Evolutionary conservation across 768 basidiomycete genomes (phyloP).

Genomic region (Phanerodontia chrysosporium): DNA sequence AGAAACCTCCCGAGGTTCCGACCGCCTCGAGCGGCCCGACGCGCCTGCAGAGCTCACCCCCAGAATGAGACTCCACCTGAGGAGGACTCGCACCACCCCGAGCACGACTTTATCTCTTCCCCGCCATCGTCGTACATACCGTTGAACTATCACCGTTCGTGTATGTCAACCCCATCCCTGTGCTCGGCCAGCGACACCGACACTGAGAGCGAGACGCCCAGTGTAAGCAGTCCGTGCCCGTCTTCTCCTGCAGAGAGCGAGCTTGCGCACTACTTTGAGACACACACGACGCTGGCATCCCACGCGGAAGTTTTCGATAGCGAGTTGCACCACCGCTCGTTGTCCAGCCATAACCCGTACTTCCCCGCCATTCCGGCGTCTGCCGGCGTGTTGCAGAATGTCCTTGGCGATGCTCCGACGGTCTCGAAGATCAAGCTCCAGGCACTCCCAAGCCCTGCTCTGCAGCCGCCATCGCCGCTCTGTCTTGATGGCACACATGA

Average conservation of each 20-base stretch:
- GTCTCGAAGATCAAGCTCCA: conserved; percentile 19
- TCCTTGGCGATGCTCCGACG: conserved; percentile 2
- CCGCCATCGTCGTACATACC: not conserved
- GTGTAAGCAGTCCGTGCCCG: conserved; percentile 16
- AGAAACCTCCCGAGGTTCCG: not conserved
- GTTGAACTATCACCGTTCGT: conserved; percentile 6
- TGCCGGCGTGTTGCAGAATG: not conserved
- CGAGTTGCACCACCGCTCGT: not conserved
- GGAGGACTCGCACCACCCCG: not conserved
- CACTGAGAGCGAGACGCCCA: conserved; percentile 22
- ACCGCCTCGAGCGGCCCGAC: not conserved
- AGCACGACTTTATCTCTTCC: not conserved
- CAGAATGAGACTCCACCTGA: conserved; percentile 9
- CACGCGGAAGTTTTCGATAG: conserved; percentile 3
- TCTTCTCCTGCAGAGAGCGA: conserved; percentile 17
- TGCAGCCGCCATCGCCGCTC: conserved; percentile 26
- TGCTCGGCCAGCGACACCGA: conserved; percentile 23
- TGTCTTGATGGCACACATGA: conserved; percentile 16
- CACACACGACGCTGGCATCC: not conserved
- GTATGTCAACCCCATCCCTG: conserved; percentile 14
- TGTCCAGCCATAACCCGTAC: conserved; percentile 14
- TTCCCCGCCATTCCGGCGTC: conserved; percentile 18
- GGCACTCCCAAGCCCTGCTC: conserved; percentile 24
- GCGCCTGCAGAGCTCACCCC: conserved; percentile 1
- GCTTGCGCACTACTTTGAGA: conserved; percentile 13